Evolutionary conservation across 441 rosid genomes (phyloP), one percentile per base, ranked within the genome.

Genomic region (Codiaeum variegatum): DNA sequence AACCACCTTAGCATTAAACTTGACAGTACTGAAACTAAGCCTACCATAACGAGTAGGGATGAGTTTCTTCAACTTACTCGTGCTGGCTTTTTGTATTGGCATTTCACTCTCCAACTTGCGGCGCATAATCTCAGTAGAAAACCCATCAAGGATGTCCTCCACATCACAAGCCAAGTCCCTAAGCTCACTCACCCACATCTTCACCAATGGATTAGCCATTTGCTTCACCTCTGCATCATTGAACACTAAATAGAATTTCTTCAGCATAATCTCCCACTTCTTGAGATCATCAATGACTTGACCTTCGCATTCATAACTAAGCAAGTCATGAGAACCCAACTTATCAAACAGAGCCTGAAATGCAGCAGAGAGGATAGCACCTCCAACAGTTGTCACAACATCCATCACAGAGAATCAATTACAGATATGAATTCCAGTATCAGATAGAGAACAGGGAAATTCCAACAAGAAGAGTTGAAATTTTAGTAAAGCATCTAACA

Each of bases 271-370:
- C 36, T 12, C 18, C 75, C 78, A 72, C 42, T 67, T 58, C 32
- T 24, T 69, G 58, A 80, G 64, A 47, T 74, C 46, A 67, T 59
- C 23, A 10, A 23, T n/a, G 55, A 74, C 28, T 24, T 63, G 26
- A 5, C 51, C 70, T 11, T 68, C 68, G 9, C 69, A 56, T 13
- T 36, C 71, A 52, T 66, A 71, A 10, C 28, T 62, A 40, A 71
- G 60, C n/a, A 78, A 32, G 54, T 69, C 61, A 9, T 34, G 49
- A 28, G 75, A 31, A 16, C 11, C 28, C 36, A 78, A 49, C 34
- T 49, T 59, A 4, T 74, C 3, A 13, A 75, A 26, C 47, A 72
- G 60, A 11, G 4, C 21, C 19, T 24, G 12, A 36, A 72, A 49
- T 0, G 60, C 13, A 32, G 59, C 54, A 6, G 75, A 51, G 12